phyloP scores from a whole-genome alignment of 2,329 filamentous ascomycete species.

The Trichoderma afroharzianum region DNA sequence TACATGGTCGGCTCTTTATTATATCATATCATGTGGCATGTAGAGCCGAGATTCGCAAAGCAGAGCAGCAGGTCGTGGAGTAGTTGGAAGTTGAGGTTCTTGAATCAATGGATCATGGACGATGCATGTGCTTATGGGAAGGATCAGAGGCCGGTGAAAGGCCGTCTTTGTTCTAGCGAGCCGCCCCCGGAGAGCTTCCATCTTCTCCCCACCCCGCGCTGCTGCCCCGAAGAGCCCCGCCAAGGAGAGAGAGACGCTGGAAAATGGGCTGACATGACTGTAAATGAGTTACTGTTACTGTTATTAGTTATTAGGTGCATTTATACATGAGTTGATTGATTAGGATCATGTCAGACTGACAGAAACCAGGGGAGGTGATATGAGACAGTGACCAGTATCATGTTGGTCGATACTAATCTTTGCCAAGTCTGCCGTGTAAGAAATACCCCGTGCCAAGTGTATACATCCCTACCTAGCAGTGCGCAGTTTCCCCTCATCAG shows the following conservation, averaged over 20 bases:
- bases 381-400: background rate
- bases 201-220: background rate
- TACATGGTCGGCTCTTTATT: constrained; percentile 61
- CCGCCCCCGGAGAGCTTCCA: background rate
- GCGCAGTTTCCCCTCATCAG: background rate
- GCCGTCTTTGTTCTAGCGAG: background rate
- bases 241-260: background rate
- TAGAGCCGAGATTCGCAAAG: background rate
- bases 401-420: too few species aligned
- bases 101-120: background rate
- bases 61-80: background rate
- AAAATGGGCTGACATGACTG: background rate
- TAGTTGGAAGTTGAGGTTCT: background rate
- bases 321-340: background rate
- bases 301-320: background rate
- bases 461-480: too few species aligned
- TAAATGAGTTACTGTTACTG: too few species aligned
- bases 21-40: background rate
- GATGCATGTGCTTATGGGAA: background rate
- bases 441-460: background rate
- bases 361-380: background rate
- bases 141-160: background rate
- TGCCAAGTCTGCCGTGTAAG: background rate
- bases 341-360: background rate
- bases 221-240: constrained; percentile 10